Percentiles rank a stretch among this genome's conserved stretches.
Conservation (phyloP, 225 moss, liverwort and hornwort genomes). For the Asterella californica region DNA sequence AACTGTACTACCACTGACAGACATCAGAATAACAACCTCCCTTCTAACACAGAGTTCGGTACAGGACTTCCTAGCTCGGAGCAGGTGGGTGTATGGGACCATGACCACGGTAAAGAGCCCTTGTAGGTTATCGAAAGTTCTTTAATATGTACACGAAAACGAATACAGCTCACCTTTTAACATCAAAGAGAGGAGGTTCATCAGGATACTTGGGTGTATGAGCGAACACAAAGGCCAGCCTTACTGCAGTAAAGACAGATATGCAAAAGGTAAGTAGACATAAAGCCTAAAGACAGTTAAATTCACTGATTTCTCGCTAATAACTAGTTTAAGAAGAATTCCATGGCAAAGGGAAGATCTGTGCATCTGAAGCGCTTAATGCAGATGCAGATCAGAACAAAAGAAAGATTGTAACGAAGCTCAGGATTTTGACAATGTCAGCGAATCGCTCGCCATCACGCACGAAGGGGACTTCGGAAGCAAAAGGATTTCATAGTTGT, state of each 20-base stretch:
- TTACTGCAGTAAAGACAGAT: slow-evolving; percentile 38
- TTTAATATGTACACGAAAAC: neutral
- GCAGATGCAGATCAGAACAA: neutral
- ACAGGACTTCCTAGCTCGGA: too few species aligned
- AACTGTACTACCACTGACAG: neutral
- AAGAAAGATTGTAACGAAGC: neutral
- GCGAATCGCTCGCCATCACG: too few species aligned
- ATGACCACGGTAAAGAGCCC: too few species aligned
- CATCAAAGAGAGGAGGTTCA: slow-evolving; percentile 64
- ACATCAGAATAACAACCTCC: neutral
- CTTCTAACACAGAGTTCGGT: too few species aligned
- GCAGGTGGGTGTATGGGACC: too few species aligned
- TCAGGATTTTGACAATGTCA: neutral
- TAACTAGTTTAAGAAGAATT: neutral
- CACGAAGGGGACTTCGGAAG: too few species aligned
- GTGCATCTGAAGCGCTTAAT: neutral
- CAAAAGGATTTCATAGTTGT: neutral
- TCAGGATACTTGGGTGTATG: slow-evolving; percentile 89
- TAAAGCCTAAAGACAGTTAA: neutral
- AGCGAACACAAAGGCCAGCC: slow-evolving; percentile 83
- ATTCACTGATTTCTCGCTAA: neutral
- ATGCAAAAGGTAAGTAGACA: neutral
- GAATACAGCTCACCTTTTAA: slow-evolving; percentile 31
- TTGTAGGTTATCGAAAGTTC: too few species aligned
- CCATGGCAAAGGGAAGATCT: neutral